Evolutionary conservation across 2,329 filamentous ascomycete genomes (phyloP).

Genomic region (Penicillium psychrosexuale): DNA sequence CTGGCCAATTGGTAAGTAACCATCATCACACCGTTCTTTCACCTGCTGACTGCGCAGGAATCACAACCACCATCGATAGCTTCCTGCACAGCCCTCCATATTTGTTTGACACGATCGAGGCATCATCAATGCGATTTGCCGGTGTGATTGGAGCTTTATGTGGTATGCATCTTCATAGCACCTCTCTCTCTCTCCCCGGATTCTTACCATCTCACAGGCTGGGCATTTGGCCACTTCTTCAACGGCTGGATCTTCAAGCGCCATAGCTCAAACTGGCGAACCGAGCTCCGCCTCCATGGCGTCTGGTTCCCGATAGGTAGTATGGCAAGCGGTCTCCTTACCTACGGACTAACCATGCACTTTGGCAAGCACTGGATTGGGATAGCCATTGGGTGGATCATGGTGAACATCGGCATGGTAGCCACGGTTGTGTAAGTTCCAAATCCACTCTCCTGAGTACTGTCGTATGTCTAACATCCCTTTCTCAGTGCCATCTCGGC

Average conservation of each 20-base stretch:
- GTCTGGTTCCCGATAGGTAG: constrained; percentile 34
- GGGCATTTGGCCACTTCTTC: constrained; percentile 35
- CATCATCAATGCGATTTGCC: constrained; percentile 39
- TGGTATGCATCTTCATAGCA: constrained; percentile 17
- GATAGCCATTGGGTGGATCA: constrained; percentile 37
- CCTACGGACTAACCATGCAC: constrained; percentile 36
- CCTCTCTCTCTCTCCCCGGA: background rate
- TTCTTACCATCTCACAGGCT: constrained; percentile 21
- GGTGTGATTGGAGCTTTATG: constrained; percentile 34
- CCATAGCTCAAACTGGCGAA: constrained; percentile 24
- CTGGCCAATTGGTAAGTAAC: constrained; percentile 36
- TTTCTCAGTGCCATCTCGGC: constrained; percentile 32
- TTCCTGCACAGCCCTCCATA: constrained; percentile 37
- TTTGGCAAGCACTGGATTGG: constrained; percentile 38
- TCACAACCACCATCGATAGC: constrained; percentile 36
- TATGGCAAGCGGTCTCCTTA: constrained; percentile 33
- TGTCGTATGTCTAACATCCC: background rate
- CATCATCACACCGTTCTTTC: background rate
- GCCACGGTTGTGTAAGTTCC: constrained; percentile 33
- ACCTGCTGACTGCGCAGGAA: constrained; percentile 19
- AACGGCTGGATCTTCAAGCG: constrained; percentile 33
- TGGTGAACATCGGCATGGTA: constrained; percentile 39
- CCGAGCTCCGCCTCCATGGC: constrained; percentile 38
- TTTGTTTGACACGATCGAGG: constrained; percentile 33
- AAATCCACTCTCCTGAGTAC: background rate